Conservation (phyloP, 139 green algal species). For the Closterium sp. region DNA sequence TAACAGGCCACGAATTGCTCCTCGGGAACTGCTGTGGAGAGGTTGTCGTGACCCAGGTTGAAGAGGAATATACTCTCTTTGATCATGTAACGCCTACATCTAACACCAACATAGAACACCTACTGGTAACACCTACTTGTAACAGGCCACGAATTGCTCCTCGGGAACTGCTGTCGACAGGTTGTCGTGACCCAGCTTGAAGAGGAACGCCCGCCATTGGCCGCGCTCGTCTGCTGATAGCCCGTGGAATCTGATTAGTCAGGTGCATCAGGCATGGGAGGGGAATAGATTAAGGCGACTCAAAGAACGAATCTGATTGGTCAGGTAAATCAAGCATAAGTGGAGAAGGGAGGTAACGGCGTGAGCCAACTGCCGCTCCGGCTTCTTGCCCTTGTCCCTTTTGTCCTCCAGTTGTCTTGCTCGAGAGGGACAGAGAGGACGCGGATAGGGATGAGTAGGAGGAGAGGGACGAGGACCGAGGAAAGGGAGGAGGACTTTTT, state of each 20-base stretch:
- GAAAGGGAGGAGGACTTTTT: neutral
- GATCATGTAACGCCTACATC: too few relatives aligned
- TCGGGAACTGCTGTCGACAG: neutral
- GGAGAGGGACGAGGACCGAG: neutral
- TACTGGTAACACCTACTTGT: slow-evolving; percentile 5
- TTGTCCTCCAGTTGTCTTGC: too few relatives aligned
- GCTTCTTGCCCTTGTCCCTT: neutral
- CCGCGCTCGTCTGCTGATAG: neutral
- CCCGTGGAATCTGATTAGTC: neutral
- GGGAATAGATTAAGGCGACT: too few relatives aligned
- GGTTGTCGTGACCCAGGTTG: neutral
- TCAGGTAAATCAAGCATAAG: too few relatives aligned
- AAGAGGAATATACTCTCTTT: too few relatives aligned
- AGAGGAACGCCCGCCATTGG: slow-evolving; percentile 1
- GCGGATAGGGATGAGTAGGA: too few relatives aligned
- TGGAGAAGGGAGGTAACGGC: too few relatives aligned
- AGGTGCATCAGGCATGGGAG: neutral
- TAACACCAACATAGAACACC: neutral
- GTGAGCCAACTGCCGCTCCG: neutral
- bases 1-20: neutral
- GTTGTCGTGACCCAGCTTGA: neutral
- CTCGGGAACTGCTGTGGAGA: neutral
- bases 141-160: neutral
- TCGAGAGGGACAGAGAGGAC: too few relatives aligned
- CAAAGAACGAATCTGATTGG: too few relatives aligned